phyloP scores from a whole-genome alignment of 805 yeast species.

The Lipomyces spencermartinsiae region DNA sequence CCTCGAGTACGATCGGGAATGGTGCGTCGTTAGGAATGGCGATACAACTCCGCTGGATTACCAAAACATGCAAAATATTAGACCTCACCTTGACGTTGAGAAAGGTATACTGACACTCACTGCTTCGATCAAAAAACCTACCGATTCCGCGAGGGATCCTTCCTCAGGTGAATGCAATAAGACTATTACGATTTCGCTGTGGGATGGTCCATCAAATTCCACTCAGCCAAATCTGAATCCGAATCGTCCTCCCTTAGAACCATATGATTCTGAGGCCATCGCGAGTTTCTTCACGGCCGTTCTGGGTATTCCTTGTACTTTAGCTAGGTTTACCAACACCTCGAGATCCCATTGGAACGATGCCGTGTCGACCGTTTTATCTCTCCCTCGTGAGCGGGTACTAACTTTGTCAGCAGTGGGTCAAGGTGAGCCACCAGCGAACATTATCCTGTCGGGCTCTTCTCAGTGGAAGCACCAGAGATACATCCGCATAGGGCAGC shows the following conservation, averaged over 20 bases:
- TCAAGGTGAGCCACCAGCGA: not conserved
- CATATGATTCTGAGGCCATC: not conserved
- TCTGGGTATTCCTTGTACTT: conserved; percentile 1
- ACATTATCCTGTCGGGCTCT: conserved; percentile 1
- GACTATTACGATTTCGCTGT: not conserved
- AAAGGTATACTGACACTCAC: conserved; percentile 5
- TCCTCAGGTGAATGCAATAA: not conserved
- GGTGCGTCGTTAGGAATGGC: not conserved
- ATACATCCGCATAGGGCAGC: conserved; percentile 6
- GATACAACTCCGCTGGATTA: conserved; percentile 3
- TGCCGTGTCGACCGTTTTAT: not conserved
- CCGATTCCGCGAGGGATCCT: not conserved
- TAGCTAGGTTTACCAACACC: not conserved
- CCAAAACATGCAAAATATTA: not conserved
- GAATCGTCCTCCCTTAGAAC: not conserved
- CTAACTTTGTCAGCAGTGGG: not conserved
- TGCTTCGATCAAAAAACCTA: not conserved
- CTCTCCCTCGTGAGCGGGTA: not conserved
- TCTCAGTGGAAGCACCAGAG: not conserved
- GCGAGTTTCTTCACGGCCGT: not conserved
- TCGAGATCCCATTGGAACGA: not conserved
- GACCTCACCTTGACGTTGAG: conserved; percentile 1
- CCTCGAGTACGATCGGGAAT: conserved; percentile 4
- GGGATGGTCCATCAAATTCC: not conserved
- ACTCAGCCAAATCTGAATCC: not conserved